Evolutionary conservation across 2,329 filamentous ascomycete genomes (phyloP), one percentile per base, ranked within the genome.

Genomic region (Penicillium janthinellum): DNA sequence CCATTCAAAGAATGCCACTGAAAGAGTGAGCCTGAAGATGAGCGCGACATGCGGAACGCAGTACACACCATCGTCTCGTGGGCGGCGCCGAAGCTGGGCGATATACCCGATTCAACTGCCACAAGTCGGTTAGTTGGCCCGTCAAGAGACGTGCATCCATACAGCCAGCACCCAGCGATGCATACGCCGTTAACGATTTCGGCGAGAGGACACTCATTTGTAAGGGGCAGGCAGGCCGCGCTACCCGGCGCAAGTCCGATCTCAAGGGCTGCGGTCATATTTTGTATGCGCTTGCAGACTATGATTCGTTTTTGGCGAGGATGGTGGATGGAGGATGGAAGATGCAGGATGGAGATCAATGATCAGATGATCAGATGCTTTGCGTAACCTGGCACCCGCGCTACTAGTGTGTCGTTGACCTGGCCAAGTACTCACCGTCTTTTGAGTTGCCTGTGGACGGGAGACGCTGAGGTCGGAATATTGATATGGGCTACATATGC

Each of bases 361-460:
- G 55, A 45, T 48, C 48, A 57, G 51, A 55, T 50, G 28, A 54
- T 53, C 48, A 11, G 11, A 20, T 47, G 52, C 34, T 52, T 53
- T 49, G 56, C 57, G 54, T 50, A 51, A 31, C 45, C 20, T 25
- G 35, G 38, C 41, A 20, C 35, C 25, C 28, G 44, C 20, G 35
- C 56, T n/a, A 31, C 49, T 51, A 22, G 38, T 39, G 48, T 58
- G 60, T 55, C 31, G 55, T 63, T 62, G 57, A 63, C 54, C 58
- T 61, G 54, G 59, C 39, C 45, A 28, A 38, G 25, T 44, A 25
- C 60, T 66, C 66, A 68, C 66, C 66, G 66, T 68, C 66, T 68
- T 67, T 68, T 68, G 52, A 47, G 39, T 56, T 25, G 61, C 57
- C 38, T 64, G 56, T 47, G 59, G 63, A 64, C 56, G 60, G 64